A percentile compares a stretch with the other conserved stretches of the same genome.
Evolutionary conservation across 2,329 filamentous ascomycete species (phyloP).

Genomic region (Paraphaeosphaeria minitans): DNA sequence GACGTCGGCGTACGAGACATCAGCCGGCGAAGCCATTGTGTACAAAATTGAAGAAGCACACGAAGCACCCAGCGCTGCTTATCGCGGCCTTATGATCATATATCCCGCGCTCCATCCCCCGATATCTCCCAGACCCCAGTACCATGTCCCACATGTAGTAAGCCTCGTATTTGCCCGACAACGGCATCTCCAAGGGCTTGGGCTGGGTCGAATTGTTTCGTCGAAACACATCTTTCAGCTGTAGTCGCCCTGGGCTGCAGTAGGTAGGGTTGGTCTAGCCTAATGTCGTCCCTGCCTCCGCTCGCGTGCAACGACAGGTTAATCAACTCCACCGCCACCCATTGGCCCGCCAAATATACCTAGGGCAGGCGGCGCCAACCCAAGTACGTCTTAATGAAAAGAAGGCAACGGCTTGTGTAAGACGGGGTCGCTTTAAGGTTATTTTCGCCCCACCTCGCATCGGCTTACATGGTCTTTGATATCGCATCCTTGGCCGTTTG

Average conservation of each 20-base stretch:
- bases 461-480: not conserved
- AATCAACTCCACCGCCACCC: not conserved
- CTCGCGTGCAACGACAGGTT: not conserved
- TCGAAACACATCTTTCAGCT: constrained; percentile 3
- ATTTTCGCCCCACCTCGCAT: constrained; percentile 6
- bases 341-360: not conserved
- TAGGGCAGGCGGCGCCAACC: not conserved
- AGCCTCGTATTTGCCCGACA: constrained; percentile 1
- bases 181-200: not conserved
- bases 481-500: not conserved
- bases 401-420: not conserved
- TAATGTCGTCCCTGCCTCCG: not conserved
- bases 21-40: constrained; percentile 11
- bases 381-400: not conserved
- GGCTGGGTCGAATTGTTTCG: constrained; percentile 1
- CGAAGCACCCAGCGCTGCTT: not conserved
- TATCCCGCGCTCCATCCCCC: not conserved
- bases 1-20: constrained; percentile 16
- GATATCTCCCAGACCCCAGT: not conserved
- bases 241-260: not conserved
- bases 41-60: not conserved
- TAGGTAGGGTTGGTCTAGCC: not conserved
- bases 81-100: not conserved
- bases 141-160: not conserved
- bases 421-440: constrained; percentile 6